Evolutionary conservation across 2,329 filamentous ascomycete genomes (phyloP), one percentile per base, ranked within the genome.

Genomic region (Aspergillus sp.): DNA sequence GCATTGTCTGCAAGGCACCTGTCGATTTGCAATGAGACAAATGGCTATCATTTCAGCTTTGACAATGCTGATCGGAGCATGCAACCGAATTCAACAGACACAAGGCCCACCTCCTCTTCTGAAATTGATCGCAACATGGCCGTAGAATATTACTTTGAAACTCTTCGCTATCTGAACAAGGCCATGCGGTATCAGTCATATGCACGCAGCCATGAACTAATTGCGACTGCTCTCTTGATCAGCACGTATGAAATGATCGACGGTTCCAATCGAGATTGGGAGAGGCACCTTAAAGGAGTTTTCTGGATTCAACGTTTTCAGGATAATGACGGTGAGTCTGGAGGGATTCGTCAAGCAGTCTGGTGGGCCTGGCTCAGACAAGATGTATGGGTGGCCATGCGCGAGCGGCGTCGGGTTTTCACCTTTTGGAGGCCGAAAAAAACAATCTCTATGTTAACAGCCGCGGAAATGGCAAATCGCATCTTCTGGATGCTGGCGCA

Each of bases 301-400:
- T 85, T 83, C 50, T 83, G 80, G 76, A 83, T 84, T 11, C 76
- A 83, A 44, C 66, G 79, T n/a, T 79, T 75, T 0, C 78, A 81
- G 41, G 71, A 81, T 38, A 80, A 81, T 36, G 72, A 83, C 43
- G 81, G 79, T 1, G 78, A 78, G 39, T 76, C 73, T 0, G 73
- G 75, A 0, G 77, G 79, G 0, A 64, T 84, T 0, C 69, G 76
- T 34, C 73, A 77, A 48, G 76, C 79, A 0, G 76, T 79, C 0
- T 84, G 81, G 81, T 85, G 81, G 81, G 74, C 76, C 1, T 85
- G 81, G 81, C 64, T 84, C 4, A 68, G 78, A n/a, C 81, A 85
- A 54, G 81, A 85, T 54, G 71, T 81, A 0, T 84, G 80, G 80
- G 80, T 78, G 2, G 80, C 80, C 0, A 82, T 83, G 49, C 71